These are phyloP conservation scores for Lathyrus tuberosus DNA, from an alignment of 306 rosid species.

Conservation along the genomic window DNA sequence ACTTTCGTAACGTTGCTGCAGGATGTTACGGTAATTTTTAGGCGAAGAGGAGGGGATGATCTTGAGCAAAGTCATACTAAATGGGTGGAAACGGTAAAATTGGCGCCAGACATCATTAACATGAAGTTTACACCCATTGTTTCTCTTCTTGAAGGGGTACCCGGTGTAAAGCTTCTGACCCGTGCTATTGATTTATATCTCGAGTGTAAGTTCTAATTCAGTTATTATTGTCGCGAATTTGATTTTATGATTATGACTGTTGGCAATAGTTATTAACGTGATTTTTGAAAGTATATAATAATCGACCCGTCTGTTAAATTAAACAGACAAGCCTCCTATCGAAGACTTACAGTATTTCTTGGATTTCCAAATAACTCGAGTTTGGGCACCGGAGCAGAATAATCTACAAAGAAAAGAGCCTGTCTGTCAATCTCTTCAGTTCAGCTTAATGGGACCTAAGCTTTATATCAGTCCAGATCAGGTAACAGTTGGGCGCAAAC, in stretches of 20 bases:
- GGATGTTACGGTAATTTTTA: slow-evolving; percentile 97
- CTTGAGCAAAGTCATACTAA: slow-evolving; percentile 90
- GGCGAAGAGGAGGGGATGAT: slow-evolving; percentile 99
- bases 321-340: slow-evolving; percentile 89
- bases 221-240: slow-evolving; percentile 10
- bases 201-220: slow-evolving; percentile 69
- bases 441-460: slow-evolving; percentile 98
- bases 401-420: slow-evolving; percentile 92
- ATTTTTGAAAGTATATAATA: slow-evolving; percentile 1
- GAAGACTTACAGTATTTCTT: slow-evolving; percentile 95
- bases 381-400: slow-evolving; percentile 92
- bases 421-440: slow-evolving; percentile 83
- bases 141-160: slow-evolving; percentile 87
- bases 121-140: slow-evolving; percentile 93
- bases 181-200: slow-evolving; percentile 93
- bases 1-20: slow-evolving; percentile 48
- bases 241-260: slow-evolving; percentile 29
- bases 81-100: slow-evolving; percentile 87
- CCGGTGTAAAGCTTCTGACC: slow-evolving; percentile 74
- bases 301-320: slow-evolving; percentile 22
- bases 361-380: slow-evolving; percentile 89
- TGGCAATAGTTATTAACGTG: slow-evolving; percentile 2
- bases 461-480: slow-evolving; percentile 94
- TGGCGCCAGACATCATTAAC: slow-evolving; percentile 92
- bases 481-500: slow-evolving; percentile 99